Conservation (phyloP, 805 yeast species). For the Torulaspora gathmanii region DNA sequence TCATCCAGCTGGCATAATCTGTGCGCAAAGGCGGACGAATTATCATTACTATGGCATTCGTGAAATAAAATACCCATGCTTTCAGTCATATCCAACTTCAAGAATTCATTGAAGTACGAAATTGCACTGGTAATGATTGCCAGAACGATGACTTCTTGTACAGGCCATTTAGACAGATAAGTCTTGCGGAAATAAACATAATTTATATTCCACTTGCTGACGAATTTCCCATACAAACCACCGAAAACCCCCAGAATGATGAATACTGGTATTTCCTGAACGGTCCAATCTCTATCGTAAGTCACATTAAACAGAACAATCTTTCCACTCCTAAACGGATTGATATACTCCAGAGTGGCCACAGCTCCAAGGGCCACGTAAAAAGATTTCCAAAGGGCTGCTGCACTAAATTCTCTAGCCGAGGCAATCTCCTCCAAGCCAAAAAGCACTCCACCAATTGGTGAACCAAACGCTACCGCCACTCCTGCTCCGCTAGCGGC, state of each 20-base stretch:
- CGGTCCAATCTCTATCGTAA: slow-evolving; percentile 82
- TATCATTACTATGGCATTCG: slow-evolving; percentile 55
- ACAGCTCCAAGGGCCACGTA: slow-evolving; percentile 89
- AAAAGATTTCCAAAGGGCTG: slow-evolving; percentile 86
- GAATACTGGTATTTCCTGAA: slow-evolving; percentile 77
- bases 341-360: slow-evolving; percentile 67
- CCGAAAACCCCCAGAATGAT: slow-evolving; percentile 82
- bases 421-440: slow-evolving; percentile 78
- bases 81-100: slow-evolving; percentile 89
- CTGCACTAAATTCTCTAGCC: slow-evolving; percentile 64
- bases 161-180: slow-evolving; percentile 44
- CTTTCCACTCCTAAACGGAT: slow-evolving; percentile 94
- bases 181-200: slow-evolving; percentile 73
- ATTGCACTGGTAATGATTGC: slow-evolving; percentile 67
- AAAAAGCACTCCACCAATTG: slow-evolving; percentile 93
- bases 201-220: slow-evolving; percentile 68
- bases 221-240: slow-evolving; percentile 79
- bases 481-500: slow-evolving; percentile 98
- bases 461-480: slow-evolving; percentile 96
- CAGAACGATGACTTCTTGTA: slow-evolving; percentile 66
- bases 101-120: slow-evolving; percentile 78
- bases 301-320: slow-evolving; percentile 88
- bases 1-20: slow-evolving; percentile 39
- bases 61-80: slow-evolving; percentile 86
- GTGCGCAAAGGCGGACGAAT: slow-evolving; percentile 38